Evolutionary conservation across 805 yeast species (phyloP).

Genomic region (Komagataella phaffii): DNA sequence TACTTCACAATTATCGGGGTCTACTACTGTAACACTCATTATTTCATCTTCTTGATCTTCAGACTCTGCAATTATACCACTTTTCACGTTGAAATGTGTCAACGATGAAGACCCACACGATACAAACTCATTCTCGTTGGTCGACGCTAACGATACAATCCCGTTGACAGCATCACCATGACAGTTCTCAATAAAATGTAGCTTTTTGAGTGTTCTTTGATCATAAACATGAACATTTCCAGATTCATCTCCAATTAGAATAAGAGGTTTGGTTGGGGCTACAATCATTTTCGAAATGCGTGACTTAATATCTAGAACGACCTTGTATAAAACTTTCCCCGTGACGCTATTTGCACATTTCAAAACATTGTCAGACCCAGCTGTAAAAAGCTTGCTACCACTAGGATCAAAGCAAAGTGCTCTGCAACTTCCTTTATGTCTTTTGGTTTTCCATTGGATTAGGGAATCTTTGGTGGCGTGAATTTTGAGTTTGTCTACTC

Average conservation of each 20-base stretch:
- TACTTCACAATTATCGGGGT: slow-evolving; percentile 45
- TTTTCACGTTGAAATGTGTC: slow-evolving; percentile 66
- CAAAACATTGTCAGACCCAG: slow-evolving; percentile 70
- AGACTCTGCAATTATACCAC: slow-evolving; percentile 48
- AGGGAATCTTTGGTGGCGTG: slow-evolving; percentile 5
- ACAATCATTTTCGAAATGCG: slow-evolving; percentile 28
- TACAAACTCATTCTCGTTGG: slow-evolving; percentile 66
- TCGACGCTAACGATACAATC: slow-evolving; percentile 54
- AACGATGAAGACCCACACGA: slow-evolving; percentile 76
- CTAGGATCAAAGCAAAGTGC: slow-evolving; percentile 52
- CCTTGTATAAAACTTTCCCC: slow-evolving; percentile 64
- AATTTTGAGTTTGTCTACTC: slow-evolving; percentile 15
- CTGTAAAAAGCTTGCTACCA: slow-evolving; percentile 47
- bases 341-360: slow-evolving; percentile 60
- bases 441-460: slow-evolving; percentile 63
- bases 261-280: slow-evolving; percentile 30
- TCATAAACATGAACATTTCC: slow-evolving; percentile 59
- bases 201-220: slow-evolving; percentile 34
- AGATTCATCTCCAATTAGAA: slow-evolving; percentile 52
- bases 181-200: slow-evolving; percentile 34
- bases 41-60: slow-evolving; percentile 94
- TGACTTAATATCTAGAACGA: slow-evolving; percentile 5
- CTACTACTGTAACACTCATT: slow-evolving; percentile 59
- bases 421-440: slow-evolving; percentile 86
- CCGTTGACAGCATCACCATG: slow-evolving; percentile 75